Conservation (phyloP, 83 land plant species). For the Thuja plicata region DNA sequence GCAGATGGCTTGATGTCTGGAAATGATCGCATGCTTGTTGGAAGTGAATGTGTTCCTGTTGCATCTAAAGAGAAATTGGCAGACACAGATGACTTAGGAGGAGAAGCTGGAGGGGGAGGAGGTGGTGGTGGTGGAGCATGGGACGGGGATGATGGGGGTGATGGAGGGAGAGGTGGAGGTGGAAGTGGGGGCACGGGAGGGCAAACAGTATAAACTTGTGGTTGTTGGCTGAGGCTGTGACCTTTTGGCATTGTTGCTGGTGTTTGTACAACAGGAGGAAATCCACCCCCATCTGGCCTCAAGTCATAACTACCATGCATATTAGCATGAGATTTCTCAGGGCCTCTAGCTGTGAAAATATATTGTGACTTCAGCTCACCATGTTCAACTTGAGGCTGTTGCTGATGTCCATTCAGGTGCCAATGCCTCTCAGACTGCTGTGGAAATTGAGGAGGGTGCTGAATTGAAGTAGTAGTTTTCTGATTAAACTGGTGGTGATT, state of each 20-base stretch:
- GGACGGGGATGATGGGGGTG: slow-evolving; percentile 2
- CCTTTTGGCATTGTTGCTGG: slow-evolving; percentile 1
- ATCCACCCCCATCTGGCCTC: neutral
- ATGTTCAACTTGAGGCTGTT: slow-evolving; percentile 11
- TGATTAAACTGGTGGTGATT: neutral
- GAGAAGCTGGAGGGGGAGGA: slow-evolving; percentile 1
- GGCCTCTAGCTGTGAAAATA: neutral
- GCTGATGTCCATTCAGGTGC: neutral
- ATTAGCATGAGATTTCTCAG: slow-evolving; percentile 1
- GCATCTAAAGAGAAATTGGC: neutral
- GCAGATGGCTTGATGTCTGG: slow-evolving; percentile 8
- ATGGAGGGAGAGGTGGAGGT: slow-evolving; percentile 13
- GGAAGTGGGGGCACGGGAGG: neutral
- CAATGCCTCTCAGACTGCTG: slow-evolving; percentile 2
- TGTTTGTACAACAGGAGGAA: neutral
- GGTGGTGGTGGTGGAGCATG: slow-evolving; percentile 2
- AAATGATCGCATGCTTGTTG: slow-evolving; percentile 17
- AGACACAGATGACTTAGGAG: slow-evolving; percentile 7
- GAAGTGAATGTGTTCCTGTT: slow-evolving; percentile 12
- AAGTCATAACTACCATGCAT: neutral
- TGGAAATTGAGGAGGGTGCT: neutral
- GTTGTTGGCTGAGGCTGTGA: neutral
- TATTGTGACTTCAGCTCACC: slow-evolving; percentile 11
- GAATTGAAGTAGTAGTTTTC: neutral
- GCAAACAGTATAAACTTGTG: neutral